phyloP scores from a whole-genome alignment of 345 rosid species.

The Capsella bursapastoris region DNA sequence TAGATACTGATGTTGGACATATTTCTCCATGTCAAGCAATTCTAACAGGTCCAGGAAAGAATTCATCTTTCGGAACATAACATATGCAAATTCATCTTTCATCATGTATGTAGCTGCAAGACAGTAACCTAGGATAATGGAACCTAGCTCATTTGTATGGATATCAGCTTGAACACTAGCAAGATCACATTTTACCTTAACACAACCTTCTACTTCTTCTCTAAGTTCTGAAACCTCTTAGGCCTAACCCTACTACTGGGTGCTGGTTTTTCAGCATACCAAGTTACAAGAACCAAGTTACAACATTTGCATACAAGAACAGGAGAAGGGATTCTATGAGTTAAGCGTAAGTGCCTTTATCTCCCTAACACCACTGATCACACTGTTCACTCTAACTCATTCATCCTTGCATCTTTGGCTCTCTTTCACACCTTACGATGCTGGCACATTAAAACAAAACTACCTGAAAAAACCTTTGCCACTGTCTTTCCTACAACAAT shows the following conservation, averaged over 20 bases:
- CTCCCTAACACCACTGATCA: not conserved
- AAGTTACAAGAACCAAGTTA: not conserved
- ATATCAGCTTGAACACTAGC: slow-evolving; percentile 14
- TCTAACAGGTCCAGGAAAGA: slow-evolving; percentile 13
- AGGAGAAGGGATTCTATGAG: not conserved
- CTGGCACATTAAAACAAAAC: not conserved
- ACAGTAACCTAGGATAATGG: too few species aligned
- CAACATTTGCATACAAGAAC: not conserved
- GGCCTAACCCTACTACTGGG: not conserved
- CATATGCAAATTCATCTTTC: not conserved
- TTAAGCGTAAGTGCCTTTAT: too few species aligned
- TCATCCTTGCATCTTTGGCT: slow-evolving; percentile 11
- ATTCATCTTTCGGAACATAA: not conserved
- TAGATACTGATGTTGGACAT: not conserved
- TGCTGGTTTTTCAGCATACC: not conserved
- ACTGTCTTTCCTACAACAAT: not conserved
- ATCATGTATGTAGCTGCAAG: too few species aligned
- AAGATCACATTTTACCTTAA: not conserved
- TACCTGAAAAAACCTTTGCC: not conserved
- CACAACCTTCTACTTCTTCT: slow-evolving; percentile 18
- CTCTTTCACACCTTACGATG: slow-evolving; percentile 7
- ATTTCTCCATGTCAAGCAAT: slow-evolving; percentile 4
- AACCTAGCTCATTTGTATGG: slow-evolving; percentile 9
- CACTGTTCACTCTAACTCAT: not conserved
- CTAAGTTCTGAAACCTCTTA: slow-evolving; percentile 4